Evolutionary conservation across 495 filamentous ascomycete species (phyloP).

Genomic region (Xylaria grammica): DNA sequence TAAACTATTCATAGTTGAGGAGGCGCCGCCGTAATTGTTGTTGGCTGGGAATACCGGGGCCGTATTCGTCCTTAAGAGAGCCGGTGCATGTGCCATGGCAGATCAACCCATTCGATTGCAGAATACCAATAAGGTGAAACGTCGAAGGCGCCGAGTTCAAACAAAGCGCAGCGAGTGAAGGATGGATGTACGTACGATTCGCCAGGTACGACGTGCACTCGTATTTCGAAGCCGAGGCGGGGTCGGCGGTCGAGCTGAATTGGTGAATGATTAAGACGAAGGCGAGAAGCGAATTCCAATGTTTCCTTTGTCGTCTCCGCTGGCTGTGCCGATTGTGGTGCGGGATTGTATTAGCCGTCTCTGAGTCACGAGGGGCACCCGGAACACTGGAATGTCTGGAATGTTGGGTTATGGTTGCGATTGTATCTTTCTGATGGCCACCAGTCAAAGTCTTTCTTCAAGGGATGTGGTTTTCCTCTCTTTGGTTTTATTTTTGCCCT

Average conservation of each 20-base stretch:
- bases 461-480: slow-evolving; percentile 9
- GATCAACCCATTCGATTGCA: slow-evolving; percentile 46
- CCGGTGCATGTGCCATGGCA: slow-evolving; percentile 57
- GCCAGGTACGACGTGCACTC: background rate
- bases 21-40: slow-evolving; percentile 43
- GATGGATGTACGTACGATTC: background rate
- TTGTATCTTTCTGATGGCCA: background rate
- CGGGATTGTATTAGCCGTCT: slow-evolving; percentile 16
- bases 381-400: slow-evolving; percentile 19
- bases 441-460: background rate
- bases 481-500: background rate
- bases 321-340: slow-evolving; percentile 10
- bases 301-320: slow-evolving; percentile 15
- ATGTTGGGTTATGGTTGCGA: slow-evolving; percentile 6
- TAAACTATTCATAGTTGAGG: slow-evolving; percentile 50
- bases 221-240: slow-evolving; percentile 1
- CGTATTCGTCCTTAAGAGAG: slow-evolving; percentile 57
- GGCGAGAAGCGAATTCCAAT: background rate
- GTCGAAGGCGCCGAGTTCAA: background rate
- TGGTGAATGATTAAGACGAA: background rate
- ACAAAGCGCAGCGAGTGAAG: background rate
- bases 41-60: slow-evolving; percentile 50
- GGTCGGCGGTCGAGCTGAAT: slow-evolving; percentile 1
- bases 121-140: slow-evolving; percentile 3
- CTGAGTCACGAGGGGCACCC: slow-evolving; percentile 16